Base-by-base conservation (phyloP, 1,139 yeast species). In the Chernovozyma aurita region DNA sequence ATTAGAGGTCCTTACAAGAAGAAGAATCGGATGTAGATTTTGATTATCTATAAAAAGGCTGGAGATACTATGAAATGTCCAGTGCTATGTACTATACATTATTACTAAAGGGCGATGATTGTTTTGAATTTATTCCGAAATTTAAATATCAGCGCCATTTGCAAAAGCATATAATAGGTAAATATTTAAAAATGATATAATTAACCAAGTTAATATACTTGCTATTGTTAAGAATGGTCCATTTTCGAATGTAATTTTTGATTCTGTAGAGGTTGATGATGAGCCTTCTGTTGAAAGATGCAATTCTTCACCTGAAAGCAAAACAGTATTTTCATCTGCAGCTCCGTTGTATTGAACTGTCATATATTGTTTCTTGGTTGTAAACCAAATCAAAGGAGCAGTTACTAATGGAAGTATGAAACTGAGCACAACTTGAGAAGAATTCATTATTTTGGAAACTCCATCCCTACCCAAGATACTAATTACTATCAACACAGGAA, bases 351-450 rank as follows among this genome's bases (percentile, higher is more conserved):
- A 42, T 43, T 55, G 61, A 9, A 80, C 84, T 4, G 73, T 66
- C 83, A 77, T 79, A 41, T 73, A 77, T 38, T 73, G 62, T 45
- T 74, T 74, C 34, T 63, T 70, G 39, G 81, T 73, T 1, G 92
- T 84, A 50, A 84, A 80, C 55, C 78, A 82, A 38, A 84, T 70
- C 52, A 84, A 65, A 8, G 92, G 94, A 2, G 90, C 92, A 33
- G 83, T 73, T 12, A 83, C 85, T 42, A 83, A 74, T 4, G 94
- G 92, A 36, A 84, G 63, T 33, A 83, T 68, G 42, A 84, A 66
- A 33, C 87, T 79, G 37, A 84, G 63, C 4, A 83, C 76, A 27
- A 84, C 92, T 54, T 84, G 94, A 0, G 88, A 79, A 3, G 85
- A 76, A 52, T 83, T 84, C 61, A 84, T 69, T 17, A 85, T 81